These are phyloP conservation scores for Coemansia aciculifera DNA, from an alignment of 192 early-diverging fungal genomes.

Conservation along the genomic window DNA sequence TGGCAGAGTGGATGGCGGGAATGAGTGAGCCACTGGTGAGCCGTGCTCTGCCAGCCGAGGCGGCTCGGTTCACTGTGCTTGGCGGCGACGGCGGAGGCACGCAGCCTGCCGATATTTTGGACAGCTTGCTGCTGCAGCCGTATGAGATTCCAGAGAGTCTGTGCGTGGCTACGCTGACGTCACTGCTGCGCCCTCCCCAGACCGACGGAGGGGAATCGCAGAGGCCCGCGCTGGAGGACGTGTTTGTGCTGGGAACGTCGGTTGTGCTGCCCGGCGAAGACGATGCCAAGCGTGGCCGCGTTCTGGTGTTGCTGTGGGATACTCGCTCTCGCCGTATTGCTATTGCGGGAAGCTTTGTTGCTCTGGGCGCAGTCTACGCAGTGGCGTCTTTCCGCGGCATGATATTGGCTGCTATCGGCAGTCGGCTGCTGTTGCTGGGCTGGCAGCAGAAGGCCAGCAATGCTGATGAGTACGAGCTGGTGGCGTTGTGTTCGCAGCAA, in stretches of 20 bases:
- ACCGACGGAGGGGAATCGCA: neutral
- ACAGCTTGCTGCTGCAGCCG: conserved; percentile 20
- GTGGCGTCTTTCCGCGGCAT: conserved; percentile 60
- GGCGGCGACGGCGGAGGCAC: conserved; percentile 54
- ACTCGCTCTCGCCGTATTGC: conserved; percentile 48
- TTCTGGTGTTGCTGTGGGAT: conserved; percentile 67
- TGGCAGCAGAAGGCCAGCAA: conserved; percentile 27
- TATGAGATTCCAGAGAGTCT: conserved; percentile 44
- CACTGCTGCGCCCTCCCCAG: conserved; percentile 6
- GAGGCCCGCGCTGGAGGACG: conserved; percentile 36
- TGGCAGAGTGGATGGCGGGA: neutral
- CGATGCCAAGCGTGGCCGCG: conserved; percentile 69
- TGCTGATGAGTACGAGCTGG: conserved; percentile 27
- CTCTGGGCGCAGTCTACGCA: conserved; percentile 67
- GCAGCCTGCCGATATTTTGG: conserved; percentile 62
- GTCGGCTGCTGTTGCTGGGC: conserved; percentile 36
- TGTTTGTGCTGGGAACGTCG: conserved; percentile 77
- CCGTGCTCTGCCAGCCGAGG: conserved; percentile 22
- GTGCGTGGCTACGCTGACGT: conserved; percentile 28
- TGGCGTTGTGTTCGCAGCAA: conserved; percentile 41
- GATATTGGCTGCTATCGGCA: conserved; percentile 69
- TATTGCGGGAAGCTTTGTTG: conserved; percentile 54
- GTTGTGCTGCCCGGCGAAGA: conserved; percentile 58
- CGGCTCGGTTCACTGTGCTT: conserved; percentile 61
- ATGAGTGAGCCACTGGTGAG: neutral